Conservation (phyloP, 148 eudicot species). For the Vaccinium vitisidaea region DNA sequence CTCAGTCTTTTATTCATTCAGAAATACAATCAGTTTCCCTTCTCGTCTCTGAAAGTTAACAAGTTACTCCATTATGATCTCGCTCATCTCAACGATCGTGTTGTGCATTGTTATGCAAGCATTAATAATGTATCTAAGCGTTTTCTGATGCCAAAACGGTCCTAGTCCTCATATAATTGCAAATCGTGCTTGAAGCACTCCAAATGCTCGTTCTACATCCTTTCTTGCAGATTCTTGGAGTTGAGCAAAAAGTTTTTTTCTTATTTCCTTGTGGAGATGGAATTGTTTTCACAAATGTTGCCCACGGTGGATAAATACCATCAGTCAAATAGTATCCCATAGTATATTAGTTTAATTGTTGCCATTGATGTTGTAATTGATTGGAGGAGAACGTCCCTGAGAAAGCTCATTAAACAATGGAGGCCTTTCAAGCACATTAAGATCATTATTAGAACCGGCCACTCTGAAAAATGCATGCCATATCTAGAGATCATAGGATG, state of each 20-base stretch:
- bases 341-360: neutral
- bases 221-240: neutral
- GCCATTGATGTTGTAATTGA: neutral
- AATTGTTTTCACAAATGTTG: neutral
- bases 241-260: neutral
- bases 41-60: too few relatives aligned
- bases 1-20: too few relatives aligned
- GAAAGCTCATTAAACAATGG: neutral
- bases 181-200: neutral
- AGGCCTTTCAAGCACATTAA: neutral
- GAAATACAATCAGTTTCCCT: too few relatives aligned
- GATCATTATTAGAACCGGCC: neutral
- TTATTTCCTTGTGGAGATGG: neutral
- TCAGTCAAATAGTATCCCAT: neutral
- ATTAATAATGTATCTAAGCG: neutral
- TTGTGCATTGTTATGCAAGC: neutral
- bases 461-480: neutral
- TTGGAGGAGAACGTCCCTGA: neutral
- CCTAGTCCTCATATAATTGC: neutral
- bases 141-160: neutral
- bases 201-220: neutral
- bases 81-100: neutral
- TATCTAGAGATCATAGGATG: neutral
- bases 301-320: neutral
- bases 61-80: too few relatives aligned